phyloP scores from a whole-genome alignment of 2,329 filamentous ascomycete species.

The Didymella keratinophila region DNA sequence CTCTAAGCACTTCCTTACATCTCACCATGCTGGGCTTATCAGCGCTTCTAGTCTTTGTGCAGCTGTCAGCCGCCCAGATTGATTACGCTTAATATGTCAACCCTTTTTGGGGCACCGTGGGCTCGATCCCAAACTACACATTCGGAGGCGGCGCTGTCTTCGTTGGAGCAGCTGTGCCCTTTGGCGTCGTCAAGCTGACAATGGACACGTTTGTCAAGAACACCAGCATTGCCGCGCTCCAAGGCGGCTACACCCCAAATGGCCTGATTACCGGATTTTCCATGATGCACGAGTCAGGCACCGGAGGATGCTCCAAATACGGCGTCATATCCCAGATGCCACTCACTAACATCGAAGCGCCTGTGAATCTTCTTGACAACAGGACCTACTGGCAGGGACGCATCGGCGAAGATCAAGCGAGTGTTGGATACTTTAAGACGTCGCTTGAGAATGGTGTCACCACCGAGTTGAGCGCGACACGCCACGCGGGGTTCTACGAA shows the following conservation, averaged over 20 bases:
- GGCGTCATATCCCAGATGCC: conserved; percentile 66
- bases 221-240: conserved; percentile 32
- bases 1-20: too few species aligned
- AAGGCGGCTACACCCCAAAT: conserved; percentile 51
- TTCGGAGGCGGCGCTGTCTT: conserved; percentile 52
- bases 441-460: conserved; percentile 63
- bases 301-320: conserved; percentile 74
- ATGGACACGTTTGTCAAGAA: conserved; percentile 46
- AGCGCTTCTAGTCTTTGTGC: too few species aligned
- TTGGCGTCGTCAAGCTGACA: conserved; percentile 47
- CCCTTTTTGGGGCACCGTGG: conserved; percentile 60
- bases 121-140: conserved; percentile 54
- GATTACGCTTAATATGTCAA: conserved; percentile 58
- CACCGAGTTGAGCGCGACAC: conserved; percentile 65
- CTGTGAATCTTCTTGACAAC: conserved; percentile 52
- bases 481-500: conserved; percentile 66
- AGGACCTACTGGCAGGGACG: conserved; percentile 51
- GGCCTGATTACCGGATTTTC: conserved; percentile 47
- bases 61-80: too few species aligned
- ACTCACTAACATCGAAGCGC: conserved; percentile 53
- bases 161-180: conserved; percentile 44
- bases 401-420: conserved; percentile 52
- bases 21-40: too few species aligned
- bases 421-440: conserved; percentile 69
- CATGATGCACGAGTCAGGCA: conserved; percentile 54